These are phyloP conservation scores for Xylaria scruposa DNA, from an alignment of 495 filamentous ascomycete genomes.

Conservation along the genomic window DNA sequence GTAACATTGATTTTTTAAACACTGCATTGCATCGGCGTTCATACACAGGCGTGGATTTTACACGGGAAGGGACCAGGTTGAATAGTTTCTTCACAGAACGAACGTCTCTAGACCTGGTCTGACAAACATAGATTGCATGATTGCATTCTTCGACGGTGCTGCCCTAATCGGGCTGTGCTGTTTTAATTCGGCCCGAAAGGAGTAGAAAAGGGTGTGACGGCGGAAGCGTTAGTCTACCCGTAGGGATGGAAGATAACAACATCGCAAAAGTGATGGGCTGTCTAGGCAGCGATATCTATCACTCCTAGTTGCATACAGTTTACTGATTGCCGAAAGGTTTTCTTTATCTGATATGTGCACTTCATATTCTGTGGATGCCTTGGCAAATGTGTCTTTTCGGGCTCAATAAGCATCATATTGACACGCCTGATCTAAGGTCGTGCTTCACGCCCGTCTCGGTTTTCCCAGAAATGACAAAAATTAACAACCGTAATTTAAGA, in stretches of 20 bases:
- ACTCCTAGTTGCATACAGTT: constrained; percentile 17
- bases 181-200: constrained; percentile 47
- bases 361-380: constrained; percentile 4
- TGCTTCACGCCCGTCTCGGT: neutral
- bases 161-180: constrained; percentile 69
- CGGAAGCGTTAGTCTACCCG: constrained; percentile 17
- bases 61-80: constrained; percentile 38
- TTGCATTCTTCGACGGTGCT: constrained; percentile 49
- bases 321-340: constrained; percentile 25
- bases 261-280: constrained; percentile 12
- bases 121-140: constrained; percentile 41
- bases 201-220: constrained; percentile 23
- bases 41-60: constrained; percentile 43
- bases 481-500: constrained; percentile 17
- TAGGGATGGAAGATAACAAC: constrained; percentile 22
- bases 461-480: neutral
- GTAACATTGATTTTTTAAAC: constrained; percentile 46
- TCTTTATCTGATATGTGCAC: constrained; percentile 19
- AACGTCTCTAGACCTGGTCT: constrained; percentile 31
- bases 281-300: constrained; percentile 12
- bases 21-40: constrained; percentile 66
- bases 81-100: constrained; percentile 32
- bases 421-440: neutral
- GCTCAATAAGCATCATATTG: neutral
- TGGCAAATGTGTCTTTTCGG: neutral